A percentile compares a stretch with the other conserved stretches of the same genome.
Conservation (phyloP, 495 filamentous ascomycete species). For the Penicillium pancosmium region DNA sequence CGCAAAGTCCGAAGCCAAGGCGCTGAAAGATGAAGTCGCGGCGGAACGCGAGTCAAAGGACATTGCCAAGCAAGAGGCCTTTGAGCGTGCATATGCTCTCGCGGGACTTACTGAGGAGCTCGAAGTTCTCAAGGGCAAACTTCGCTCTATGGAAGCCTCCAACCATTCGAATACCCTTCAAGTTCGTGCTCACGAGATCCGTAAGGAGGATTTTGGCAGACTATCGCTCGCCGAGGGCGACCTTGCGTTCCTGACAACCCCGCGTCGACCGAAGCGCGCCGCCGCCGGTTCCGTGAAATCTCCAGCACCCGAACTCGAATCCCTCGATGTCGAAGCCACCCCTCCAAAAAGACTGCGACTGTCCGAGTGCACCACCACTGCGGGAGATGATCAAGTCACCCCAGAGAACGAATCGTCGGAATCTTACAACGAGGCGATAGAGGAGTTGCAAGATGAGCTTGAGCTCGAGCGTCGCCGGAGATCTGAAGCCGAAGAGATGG, state of each 20-base stretch:
- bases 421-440: slow-evolving; percentile 51
- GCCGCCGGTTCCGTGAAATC: slow-evolving; percentile 58
- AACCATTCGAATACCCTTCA: slow-evolving; percentile 35
- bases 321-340: slow-evolving; percentile 56
- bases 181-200: slow-evolving; percentile 34
- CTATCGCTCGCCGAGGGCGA: slow-evolving; percentile 41
- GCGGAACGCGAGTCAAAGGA: slow-evolving; percentile 53
- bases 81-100: slow-evolving; percentile 72
- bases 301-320: slow-evolving; percentile 45
- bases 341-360: slow-evolving; percentile 64
- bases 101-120: slow-evolving; percentile 76
- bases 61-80: slow-evolving; percentile 73
- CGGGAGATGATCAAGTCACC: slow-evolving; percentile 42
- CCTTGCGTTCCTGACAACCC: slow-evolving; percentile 36
- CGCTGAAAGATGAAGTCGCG: slow-evolving; percentile 55
- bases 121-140: slow-evolving; percentile 60
- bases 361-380: slow-evolving; percentile 50
- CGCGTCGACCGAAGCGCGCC: slow-evolving; percentile 56
- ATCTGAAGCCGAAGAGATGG: slow-evolving; percentile 66
- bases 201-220: slow-evolving; percentile 30
- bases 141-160: slow-evolving; percentile 70
- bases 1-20: slow-evolving; percentile 55
- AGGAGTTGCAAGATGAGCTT: slow-evolving; percentile 63
- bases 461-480: slow-evolving; percentile 66
- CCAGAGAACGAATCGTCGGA: slow-evolving; percentile 29